phyloP scores from a whole-genome alignment of 192 early-diverging fungal species.

The Gonapodya sp. region DNA sequence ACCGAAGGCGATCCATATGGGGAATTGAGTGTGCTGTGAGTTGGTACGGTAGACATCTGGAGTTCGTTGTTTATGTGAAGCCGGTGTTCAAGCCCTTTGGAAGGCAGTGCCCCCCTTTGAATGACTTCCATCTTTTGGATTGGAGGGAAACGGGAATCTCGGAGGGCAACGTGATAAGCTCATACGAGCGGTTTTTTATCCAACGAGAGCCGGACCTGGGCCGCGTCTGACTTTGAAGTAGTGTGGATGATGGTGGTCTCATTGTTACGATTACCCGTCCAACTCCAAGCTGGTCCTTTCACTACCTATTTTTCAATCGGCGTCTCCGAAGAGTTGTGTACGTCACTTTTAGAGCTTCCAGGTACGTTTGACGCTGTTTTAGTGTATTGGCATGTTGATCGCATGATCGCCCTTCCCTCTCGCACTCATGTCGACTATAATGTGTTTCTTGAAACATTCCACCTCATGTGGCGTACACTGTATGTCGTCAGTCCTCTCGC shows the following conservation, averaged over 20 bases:
- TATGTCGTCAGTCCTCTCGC: too few relatives aligned
- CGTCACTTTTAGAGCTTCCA: constrained; percentile 80
- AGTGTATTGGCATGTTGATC: too few relatives aligned
- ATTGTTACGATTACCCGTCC: constrained; percentile 13
- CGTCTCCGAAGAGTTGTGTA: constrained; percentile 86
- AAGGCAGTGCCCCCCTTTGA: not conserved
- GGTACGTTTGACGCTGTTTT: too few relatives aligned
- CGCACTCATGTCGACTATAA: too few relatives aligned
- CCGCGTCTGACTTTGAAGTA: too few relatives aligned
- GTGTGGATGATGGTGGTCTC: too few relatives aligned
- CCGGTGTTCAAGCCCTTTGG: not conserved
- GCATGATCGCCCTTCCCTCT: too few relatives aligned
- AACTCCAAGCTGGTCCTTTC: constrained; percentile 74
- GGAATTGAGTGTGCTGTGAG: constrained; percentile 79
- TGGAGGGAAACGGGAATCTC: not conserved
- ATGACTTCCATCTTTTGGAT: not conserved
- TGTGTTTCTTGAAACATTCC: too few relatives aligned
- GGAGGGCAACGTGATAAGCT: not conserved
- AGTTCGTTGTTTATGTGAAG: not conserved
- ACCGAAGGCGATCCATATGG: constrained; percentile 77
- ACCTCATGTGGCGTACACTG: too few relatives aligned
- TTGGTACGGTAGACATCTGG: not conserved
- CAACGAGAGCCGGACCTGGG: too few relatives aligned
- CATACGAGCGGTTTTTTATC: constrained; percentile 14
- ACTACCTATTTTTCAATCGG: constrained; percentile 95